These are phyloP conservation scores for Mycena vitilis DNA, from an alignment of 768 basidiomycete species.

Conservation along the genomic window DNA sequence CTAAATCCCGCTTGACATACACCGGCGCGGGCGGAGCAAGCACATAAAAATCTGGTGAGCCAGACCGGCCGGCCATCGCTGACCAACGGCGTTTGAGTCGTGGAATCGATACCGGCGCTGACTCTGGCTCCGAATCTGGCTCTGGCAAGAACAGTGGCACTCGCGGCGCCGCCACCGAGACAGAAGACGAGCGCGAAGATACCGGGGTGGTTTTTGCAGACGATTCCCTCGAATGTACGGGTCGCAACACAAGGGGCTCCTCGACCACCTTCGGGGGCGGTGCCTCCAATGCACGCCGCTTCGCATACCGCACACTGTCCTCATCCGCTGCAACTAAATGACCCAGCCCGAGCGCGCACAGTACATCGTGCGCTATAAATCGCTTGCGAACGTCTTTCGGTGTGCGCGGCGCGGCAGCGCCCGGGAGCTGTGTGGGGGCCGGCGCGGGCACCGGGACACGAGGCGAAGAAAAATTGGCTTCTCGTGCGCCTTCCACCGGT, in stretches of 20 bases:
- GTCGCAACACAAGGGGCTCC: slow-evolving; percentile 1
- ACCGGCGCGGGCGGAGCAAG: slow-evolving; percentile 24
- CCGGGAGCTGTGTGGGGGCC: neutral
- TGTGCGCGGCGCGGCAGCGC: slow-evolving; percentile 34
- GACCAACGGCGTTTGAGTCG: neutral
- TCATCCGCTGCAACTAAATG: slow-evolving; percentile 21
- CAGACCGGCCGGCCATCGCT: neutral
- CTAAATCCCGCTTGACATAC: slow-evolving; percentile 19
- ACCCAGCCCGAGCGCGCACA: slow-evolving; percentile 31
- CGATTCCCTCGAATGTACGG: slow-evolving; percentile 20
- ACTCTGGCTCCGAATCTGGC: neutral
- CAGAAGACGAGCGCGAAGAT: neutral
- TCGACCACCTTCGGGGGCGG: neutral
- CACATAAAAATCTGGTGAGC: slow-evolving; percentile 1
- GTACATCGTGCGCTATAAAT: slow-evolving; percentile 35
- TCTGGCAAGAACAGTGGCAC: slow-evolving; percentile 27
- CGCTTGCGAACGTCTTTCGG: slow-evolving; percentile 39
- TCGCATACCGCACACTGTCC: slow-evolving; percentile 30
- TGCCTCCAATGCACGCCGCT: slow-evolving; percentile 28
- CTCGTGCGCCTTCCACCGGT: slow-evolving; percentile 1
- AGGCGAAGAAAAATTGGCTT: slow-evolving; percentile 13
- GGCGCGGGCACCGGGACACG: neutral
- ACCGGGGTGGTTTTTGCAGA: slow-evolving; percentile 22
- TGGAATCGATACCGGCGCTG: neutral
- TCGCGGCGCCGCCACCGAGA: neutral